Percentiles rank a stretch among this genome's conserved stretches.
Evolutionary conservation across 225 moss, liverwort and hornwort genomes (phyloP).

Genomic region (Straminergon stramineum): DNA sequence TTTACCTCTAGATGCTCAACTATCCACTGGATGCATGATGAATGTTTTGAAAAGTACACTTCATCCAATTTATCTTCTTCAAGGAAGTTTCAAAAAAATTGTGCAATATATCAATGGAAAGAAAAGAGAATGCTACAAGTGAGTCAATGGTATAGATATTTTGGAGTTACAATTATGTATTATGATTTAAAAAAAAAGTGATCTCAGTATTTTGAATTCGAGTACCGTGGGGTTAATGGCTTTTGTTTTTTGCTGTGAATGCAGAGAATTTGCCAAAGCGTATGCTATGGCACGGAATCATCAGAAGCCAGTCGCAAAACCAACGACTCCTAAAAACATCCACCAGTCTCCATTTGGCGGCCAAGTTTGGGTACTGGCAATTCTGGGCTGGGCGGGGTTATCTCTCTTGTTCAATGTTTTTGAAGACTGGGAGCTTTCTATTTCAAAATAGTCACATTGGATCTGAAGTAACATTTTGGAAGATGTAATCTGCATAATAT

Average conservation of each 20-base stretch:
- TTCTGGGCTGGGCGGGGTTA: slow-evolving; percentile 34
- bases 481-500: neutral
- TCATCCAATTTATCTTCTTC: neutral
- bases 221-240: neutral
- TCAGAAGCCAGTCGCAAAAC: slow-evolving; percentile 5
- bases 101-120: no score
- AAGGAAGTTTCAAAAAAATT: no score
- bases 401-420: slow-evolving; percentile 41
- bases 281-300: slow-evolving; percentile 15
- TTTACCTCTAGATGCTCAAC: neutral
- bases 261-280: slow-evolving; percentile 34
- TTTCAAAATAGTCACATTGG: neutral
- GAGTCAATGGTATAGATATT: neutral
- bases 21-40: neutral
- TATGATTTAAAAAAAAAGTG: neutral
- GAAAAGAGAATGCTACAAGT: neutral
- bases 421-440: slow-evolving; percentile 35
- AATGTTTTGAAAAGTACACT: neutral
- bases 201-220: neutral
- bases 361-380: slow-evolving; percentile 40
- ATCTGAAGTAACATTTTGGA: neutral
- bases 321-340: slow-evolving; percentile 18
- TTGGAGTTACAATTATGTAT: neutral
- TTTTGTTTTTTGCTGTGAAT: neutral
- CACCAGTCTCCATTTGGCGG: slow-evolving; percentile 50